These are phyloP conservation scores for Rhododendron simsii DNA, from an alignment of 148 eudicot species.

Conservation along the genomic window DNA sequence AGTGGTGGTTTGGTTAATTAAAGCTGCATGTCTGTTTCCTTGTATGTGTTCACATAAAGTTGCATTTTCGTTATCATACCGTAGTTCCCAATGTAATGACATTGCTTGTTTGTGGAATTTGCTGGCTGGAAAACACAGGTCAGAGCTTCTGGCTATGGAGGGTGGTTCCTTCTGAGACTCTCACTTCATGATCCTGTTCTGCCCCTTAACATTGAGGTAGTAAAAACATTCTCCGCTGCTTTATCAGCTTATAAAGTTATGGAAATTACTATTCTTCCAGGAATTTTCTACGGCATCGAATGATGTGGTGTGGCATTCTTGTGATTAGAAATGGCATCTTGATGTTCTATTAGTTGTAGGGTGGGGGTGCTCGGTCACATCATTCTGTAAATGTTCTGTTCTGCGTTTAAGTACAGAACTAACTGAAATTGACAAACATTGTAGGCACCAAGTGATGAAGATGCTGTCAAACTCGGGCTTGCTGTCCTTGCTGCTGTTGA, in stretches of 20 bases:
- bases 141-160: slow-evolving; percentile 87
- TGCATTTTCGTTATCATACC: background rate
- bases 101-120: slow-evolving; percentile 6
- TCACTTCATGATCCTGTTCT: slow-evolving; percentile 98
- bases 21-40: background rate
- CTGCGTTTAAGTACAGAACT: background rate
- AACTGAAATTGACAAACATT: background rate
- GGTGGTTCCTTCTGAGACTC: slow-evolving; percentile 95
- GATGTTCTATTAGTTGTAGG: background rate
- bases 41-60: background rate
- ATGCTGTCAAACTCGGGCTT: slow-evolving; percentile 74
- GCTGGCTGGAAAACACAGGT: slow-evolving; percentile 45
- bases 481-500: slow-evolving; percentile 53
- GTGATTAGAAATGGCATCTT: background rate
- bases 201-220: slow-evolving; percentile 96
- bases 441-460: slow-evolving; percentile 69
- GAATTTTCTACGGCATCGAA: background rate
- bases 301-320: background rate
- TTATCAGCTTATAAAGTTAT: background rate
- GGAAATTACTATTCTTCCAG: background rate
- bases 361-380: background rate
- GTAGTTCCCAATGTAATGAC: background rate
- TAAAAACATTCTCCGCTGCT: background rate
- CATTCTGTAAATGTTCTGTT: background rate
- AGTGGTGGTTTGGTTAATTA: background rate